Evolutionary conservation across 164 flowering plant species (phyloP).

Genomic region (grape (Vitis vinifera)): DNA sequence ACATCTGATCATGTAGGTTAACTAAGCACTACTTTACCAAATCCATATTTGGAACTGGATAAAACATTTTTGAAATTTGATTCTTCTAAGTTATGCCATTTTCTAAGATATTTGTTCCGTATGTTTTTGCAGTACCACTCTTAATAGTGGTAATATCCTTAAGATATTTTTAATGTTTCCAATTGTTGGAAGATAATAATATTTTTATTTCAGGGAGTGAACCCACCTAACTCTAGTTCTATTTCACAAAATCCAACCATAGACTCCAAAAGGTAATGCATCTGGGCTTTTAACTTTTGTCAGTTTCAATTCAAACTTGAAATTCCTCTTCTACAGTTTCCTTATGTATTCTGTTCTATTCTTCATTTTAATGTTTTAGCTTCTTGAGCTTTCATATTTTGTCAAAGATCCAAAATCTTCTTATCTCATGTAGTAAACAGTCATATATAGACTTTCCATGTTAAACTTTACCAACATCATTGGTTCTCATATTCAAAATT

Average conservation of each 20-base stretch:
- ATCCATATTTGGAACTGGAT: not conserved
- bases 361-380: not conserved
- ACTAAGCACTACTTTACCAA: not conserved
- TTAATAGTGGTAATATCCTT: too few relatives aligned
- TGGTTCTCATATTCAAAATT: too few relatives aligned
- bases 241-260: slow-evolving; percentile 19
- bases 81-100: not conserved
- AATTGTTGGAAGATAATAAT: not conserved
- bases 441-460: too few relatives aligned
- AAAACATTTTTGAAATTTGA: slow-evolving; percentile 7
- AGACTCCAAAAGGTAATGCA: slow-evolving; percentile 32
- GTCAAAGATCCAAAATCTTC: not conserved
- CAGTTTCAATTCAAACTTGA: not conserved
- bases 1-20: slow-evolving; percentile 18
- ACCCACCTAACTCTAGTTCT: slow-evolving; percentile 13
- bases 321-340: not conserved
- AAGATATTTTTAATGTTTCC: not conserved
- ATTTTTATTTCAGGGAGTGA: slow-evolving; percentile 34
- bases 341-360: not conserved
- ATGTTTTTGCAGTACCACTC: too few relatives aligned
- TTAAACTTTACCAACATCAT: too few relatives aligned
- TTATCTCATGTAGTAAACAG: not conserved
- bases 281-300: not conserved
- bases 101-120: too few relatives aligned
- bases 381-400: not conserved